Base-by-base conservation (phyloP, 805 yeast genomes). In the Zygotorulaspora sp. region DNA sequence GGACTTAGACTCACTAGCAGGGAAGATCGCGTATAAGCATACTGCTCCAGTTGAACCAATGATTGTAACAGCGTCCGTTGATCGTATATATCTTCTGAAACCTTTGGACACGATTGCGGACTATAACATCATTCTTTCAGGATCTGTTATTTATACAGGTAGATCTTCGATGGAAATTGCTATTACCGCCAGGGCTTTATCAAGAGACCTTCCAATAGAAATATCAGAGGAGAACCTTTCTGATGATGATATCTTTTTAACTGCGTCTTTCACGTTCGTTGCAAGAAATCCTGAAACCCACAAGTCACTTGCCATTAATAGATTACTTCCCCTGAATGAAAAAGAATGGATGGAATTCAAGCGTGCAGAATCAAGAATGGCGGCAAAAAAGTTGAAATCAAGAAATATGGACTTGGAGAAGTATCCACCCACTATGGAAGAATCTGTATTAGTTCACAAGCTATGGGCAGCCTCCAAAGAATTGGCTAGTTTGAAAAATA, bases 1-100 rank as follows among this genome's bases (percentile, higher is more conserved):
- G 67, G 97, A 89, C 63, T 68, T 89, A 53, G 97, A 89, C 57
- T 89, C 96, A 4, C 68, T 89, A 44, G 96, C 97, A 2, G 97
- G 97, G 23, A 78, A 90, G 56, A 88, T 89, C 52, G 95, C 96
- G 15, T 84, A 88, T 61, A 75, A 84, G 55, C 97, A 89, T 60
- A 85, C 95, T 63, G 72, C 83, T n/a, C 97, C 97, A 0, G 94
- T 96, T 0, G 88, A 84, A 57, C 97, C 97, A 8, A 87, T 88
- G 62, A 83, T 89, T 58, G 97, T 89, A 29, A 89, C 97, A 7
- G 97, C 97, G 1, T 80, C 92, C 18, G 96, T 89, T 18, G 97
- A 90, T 64, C 70, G 96, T 47, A 86, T 89, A 48, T 83, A 84
- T 58, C 79, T 89, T 77, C 77, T 87, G 42, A 83, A 83, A 61